A percentile compares a stretch with the other conserved stretches of the same genome.
These are phyloP conservation scores for Cubamyces sp. DNA, from an alignment of 768 basidiomycete genomes.

Conservation along the genomic window DNA sequence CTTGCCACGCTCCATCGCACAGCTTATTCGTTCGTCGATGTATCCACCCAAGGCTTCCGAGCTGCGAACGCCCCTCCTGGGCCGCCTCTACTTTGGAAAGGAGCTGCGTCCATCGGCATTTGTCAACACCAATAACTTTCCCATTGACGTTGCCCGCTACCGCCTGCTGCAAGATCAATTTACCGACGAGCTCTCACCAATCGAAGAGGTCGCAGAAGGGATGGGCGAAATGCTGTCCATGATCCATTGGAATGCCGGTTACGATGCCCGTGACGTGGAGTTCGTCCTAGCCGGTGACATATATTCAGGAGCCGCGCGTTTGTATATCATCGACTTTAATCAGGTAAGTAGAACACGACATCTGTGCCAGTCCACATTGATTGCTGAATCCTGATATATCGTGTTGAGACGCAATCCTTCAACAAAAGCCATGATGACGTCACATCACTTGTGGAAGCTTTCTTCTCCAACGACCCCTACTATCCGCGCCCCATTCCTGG, in stretches of 20 bases:
- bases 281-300: slow-evolving; percentile 35
- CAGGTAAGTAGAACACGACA: slow-evolving; percentile 31
- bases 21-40: slow-evolving; percentile 15
- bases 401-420: slow-evolving; percentile 26
- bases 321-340: slow-evolving; percentile 37
- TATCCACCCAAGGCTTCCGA: neutral
- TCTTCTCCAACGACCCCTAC: slow-evolving; percentile 39
- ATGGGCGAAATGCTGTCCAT: slow-evolving; percentile 39
- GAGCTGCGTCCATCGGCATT: slow-evolving; percentile 26
- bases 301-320: slow-evolving; percentile 23
- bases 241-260: slow-evolving; percentile 34
- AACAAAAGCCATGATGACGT: slow-evolving; percentile 25
- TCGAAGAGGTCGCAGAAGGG: slow-evolving; percentile 29
- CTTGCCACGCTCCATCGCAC: slow-evolving; percentile 25
- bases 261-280: slow-evolving; percentile 39
- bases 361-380: slow-evolving; percentile 13
- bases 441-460: slow-evolving; percentile 31
- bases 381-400: no score
- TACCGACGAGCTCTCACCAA: slow-evolving; percentile 11
- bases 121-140: slow-evolving; percentile 37
- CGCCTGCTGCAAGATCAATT: slow-evolving; percentile 6
- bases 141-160: slow-evolving; percentile 34
- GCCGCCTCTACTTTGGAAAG: slow-evolving; percentile 38
- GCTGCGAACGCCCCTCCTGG: slow-evolving; percentile 28
- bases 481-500: slow-evolving; percentile 34